Percentiles rank a stretch among this genome's conserved stretches.
Evolutionary conservation across 345 rosid genomes (phyloP).

Genomic region (Raphanus raphanistrum): DNA sequence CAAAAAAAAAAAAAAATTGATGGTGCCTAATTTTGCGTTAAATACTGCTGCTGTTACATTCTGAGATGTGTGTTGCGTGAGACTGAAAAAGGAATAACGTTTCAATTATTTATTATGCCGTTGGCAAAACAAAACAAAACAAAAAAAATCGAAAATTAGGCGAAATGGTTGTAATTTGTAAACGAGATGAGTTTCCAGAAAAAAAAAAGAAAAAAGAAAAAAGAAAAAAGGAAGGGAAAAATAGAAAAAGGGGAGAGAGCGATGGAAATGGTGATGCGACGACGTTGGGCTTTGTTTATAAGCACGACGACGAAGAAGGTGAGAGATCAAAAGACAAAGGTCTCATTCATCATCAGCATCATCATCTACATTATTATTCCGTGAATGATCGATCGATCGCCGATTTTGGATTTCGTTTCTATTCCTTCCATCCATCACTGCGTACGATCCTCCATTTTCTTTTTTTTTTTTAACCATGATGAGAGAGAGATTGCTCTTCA

Average conservation of each 20-base stretch:
- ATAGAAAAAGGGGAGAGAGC: background rate
- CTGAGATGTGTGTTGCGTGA: slow-evolving; percentile 14
- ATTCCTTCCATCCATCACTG: background rate
- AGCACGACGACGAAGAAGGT: background rate
- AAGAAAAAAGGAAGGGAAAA: background rate
- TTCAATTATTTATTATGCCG: background rate
- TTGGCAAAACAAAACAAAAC: background rate
- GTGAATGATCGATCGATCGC: background rate
- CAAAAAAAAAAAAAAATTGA: too few relatives aligned
- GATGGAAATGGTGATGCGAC: slow-evolving; percentile 24
- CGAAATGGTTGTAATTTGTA: background rate
- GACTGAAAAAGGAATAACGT: background rate
- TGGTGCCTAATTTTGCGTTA: slow-evolving; percentile 3
- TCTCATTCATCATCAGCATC: slow-evolving; percentile 26
- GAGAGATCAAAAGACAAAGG: slow-evolving; percentile 1
- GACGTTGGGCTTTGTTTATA: slow-evolving; percentile 34
- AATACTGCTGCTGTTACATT: background rate
- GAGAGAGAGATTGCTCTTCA: background rate
- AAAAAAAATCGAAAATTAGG: background rate
- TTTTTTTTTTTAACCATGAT: background rate
- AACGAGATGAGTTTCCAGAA: slow-evolving; percentile 1
- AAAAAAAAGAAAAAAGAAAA: background rate
- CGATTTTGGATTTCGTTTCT: slow-evolving; percentile 15
- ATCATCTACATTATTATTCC: background rate
- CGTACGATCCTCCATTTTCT: background rate